These are phyloP conservation scores for Pythium myriotylum DNA, from an alignment of 352 stramenopile genomes.

Conservation along the genomic window DNA sequence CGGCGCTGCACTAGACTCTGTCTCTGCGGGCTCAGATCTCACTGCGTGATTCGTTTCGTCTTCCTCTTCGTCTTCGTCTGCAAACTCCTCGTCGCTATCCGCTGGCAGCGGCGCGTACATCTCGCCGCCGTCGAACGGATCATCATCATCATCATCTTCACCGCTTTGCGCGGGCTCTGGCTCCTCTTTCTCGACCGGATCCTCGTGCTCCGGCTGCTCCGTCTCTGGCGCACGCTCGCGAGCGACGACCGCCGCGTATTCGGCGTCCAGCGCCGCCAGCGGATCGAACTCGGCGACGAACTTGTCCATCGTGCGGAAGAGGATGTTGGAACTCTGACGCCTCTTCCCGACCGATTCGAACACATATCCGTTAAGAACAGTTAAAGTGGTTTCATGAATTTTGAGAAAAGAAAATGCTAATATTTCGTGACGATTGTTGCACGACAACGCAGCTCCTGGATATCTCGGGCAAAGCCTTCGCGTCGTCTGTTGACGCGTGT, in stretches of 20 bases:
- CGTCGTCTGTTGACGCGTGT: no score
- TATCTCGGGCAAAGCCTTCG: no score
- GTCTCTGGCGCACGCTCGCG: slow-evolving; percentile 20
- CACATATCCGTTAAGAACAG: no score
- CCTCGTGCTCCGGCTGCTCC: not conserved
- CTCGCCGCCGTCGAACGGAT: slow-evolving; percentile 6
- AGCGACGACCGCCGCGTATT: slow-evolving; percentile 63
- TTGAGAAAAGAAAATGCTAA: no score
- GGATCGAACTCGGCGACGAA: slow-evolving; percentile 44
- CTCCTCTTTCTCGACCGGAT: slow-evolving; percentile 19
- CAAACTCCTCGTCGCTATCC: slow-evolving; percentile 19
- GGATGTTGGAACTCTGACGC: not conserved
- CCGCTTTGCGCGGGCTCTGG: slow-evolving; percentile 22
- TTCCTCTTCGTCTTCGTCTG: slow-evolving; percentile 27
- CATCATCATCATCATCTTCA: slow-evolving; percentile 30
- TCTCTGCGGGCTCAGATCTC: no score
- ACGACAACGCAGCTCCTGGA: no score
- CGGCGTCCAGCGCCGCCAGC: slow-evolving; percentile 55
- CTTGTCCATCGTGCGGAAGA: no score
- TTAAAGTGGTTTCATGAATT: no score
- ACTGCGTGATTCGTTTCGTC: no score
- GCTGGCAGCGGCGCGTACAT: slow-evolving; percentile 27
- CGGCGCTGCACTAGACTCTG: not conserved
- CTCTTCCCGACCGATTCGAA: slow-evolving; percentile 8
- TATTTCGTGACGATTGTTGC: no score